Evolutionary conservation across 1,284 basidiomycete genomes (phyloP).

Genomic region (Schizophyllum commune): DNA sequence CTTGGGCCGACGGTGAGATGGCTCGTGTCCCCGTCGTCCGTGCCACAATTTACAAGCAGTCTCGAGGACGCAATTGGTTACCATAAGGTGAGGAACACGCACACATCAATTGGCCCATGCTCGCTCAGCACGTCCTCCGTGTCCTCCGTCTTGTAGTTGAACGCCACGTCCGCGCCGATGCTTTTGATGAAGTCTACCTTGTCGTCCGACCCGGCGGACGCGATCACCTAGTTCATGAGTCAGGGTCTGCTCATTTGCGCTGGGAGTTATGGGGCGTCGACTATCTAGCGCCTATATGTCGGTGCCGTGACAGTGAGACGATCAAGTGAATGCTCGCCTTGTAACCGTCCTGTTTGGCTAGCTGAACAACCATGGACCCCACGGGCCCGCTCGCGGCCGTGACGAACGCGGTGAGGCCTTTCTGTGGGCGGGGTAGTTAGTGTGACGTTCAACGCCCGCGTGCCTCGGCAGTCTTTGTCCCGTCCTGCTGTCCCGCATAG

Average conservation of each 20-base stretch:
- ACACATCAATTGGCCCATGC: constrained; percentile 41
- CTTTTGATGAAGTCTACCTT: constrained; percentile 60
- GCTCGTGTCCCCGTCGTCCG: too few relatives aligned
- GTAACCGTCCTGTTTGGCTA: constrained; percentile 56
- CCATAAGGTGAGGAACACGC: too few relatives aligned
- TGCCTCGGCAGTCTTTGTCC: background rate
- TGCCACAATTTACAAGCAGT: too few relatives aligned
- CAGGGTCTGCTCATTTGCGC: too few relatives aligned
- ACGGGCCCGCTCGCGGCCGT: constrained; percentile 44
- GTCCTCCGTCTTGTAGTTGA: constrained; percentile 36
- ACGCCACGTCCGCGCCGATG: constrained; percentile 53
- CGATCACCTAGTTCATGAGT: too few relatives aligned
- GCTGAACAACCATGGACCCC: constrained; percentile 36
- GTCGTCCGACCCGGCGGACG: constrained; percentile 62
- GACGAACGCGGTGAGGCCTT: constrained; percentile 53
- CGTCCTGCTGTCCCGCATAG: background rate
- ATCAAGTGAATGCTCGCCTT: too few relatives aligned
- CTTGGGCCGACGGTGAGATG: too few relatives aligned
- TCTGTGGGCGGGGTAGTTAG: background rate
- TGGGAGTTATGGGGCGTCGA: too few relatives aligned
- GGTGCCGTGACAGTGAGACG: too few relatives aligned
- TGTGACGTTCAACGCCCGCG: background rate
- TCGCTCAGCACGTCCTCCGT: constrained; percentile 46
- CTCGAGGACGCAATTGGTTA: too few relatives aligned
- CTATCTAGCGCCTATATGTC: too few relatives aligned